These are phyloP conservation scores for Tetrapisispora phaffii DNA, from an alignment of 805 yeast genomes.

Conservation along the genomic window DNA sequence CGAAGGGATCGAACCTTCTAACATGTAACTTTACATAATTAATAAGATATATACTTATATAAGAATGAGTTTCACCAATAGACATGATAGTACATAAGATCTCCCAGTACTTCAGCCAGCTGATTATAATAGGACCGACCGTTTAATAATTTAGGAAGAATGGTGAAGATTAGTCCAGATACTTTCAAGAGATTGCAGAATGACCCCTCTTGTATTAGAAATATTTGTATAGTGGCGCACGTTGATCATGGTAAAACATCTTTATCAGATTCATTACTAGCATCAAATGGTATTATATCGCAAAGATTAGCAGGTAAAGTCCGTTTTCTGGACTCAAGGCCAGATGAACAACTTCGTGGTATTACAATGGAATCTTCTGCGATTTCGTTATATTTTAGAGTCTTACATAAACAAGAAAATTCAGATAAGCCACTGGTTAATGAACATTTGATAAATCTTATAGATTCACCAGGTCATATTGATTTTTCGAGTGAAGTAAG, in stretches of 20 bases:
- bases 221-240: constrained; percentile 92
- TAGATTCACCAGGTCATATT: constrained; percentile 98
- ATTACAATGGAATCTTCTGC: constrained; percentile 98
- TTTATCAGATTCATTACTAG: constrained; percentile 79
- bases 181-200: constrained; percentile 58
- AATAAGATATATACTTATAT: too few species aligned
- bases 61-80: too few species aligned
- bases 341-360: constrained; percentile 92
- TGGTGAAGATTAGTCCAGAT: constrained; percentile 52
- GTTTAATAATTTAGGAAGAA: not conserved
- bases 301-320: constrained; percentile 93
- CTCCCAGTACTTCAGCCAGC: not conserved
- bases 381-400: constrained; percentile 80
- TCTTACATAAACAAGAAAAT: constrained; percentile 39
- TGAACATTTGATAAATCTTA: constrained; percentile 80
- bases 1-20: too few species aligned
- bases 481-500: constrained; percentile 95
- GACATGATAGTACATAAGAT: too few species aligned
- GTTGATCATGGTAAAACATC: constrained; percentile 99
- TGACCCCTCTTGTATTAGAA: constrained; percentile 62
- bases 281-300: constrained; percentile 93
- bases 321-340: constrained; percentile 83
- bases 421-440: constrained; percentile 41
- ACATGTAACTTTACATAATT: too few species aligned
- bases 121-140: too few species aligned